phyloP scores from a whole-genome alignment of 2,329 filamentous ascomycete species.

The Aspergillus sclerotialis region DNA sequence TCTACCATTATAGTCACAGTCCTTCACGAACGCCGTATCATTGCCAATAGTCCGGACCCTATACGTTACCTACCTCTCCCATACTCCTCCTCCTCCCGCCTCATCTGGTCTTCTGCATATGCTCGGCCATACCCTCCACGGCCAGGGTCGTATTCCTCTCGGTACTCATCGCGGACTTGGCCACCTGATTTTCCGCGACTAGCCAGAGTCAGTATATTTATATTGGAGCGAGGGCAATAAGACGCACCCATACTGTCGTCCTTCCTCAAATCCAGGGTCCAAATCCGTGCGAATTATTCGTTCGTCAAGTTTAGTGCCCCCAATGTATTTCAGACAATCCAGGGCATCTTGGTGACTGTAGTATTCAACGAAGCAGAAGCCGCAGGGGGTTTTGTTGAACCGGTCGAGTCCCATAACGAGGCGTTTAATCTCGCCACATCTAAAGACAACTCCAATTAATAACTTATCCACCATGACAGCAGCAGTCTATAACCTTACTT shows the following conservation, averaged over 20 bases:
- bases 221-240: slow-evolving; percentile 2
- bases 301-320: slow-evolving; percentile 96
- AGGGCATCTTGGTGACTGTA: slow-evolving; percentile 96
- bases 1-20: slow-evolving; percentile 24
- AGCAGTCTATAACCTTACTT: slow-evolving; percentile 50
- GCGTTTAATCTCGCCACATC: slow-evolving; percentile 92
- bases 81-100: slow-evolving; percentile 54
- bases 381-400: slow-evolving; percentile 95
- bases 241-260: slow-evolving; percentile 76
- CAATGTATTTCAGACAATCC: slow-evolving; percentile 98
- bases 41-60: slow-evolving; percentile 14
- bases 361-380: slow-evolving; percentile 99
- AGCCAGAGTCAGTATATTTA: slow-evolving; percentile 3
- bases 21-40: slow-evolving; percentile 27
- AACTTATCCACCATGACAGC: not conserved
- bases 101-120: slow-evolving; percentile 56
- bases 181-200: slow-evolving; percentile 86
- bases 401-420: slow-evolving; percentile 96
- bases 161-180: slow-evolving; percentile 95
- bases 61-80: slow-evolving; percentile 46
- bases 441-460: slow-evolving; percentile 17
- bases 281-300: slow-evolving; percentile 91
- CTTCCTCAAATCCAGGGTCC: slow-evolving; percentile 93
- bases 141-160: slow-evolving; percentile 93
- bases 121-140: slow-evolving; percentile 82